Evolutionary conservation across 2,329 filamentous ascomycete species (phyloP), one percentile per base, ranked within the genome.

Genomic region (Stagonosporopsis tanaceti): DNA sequence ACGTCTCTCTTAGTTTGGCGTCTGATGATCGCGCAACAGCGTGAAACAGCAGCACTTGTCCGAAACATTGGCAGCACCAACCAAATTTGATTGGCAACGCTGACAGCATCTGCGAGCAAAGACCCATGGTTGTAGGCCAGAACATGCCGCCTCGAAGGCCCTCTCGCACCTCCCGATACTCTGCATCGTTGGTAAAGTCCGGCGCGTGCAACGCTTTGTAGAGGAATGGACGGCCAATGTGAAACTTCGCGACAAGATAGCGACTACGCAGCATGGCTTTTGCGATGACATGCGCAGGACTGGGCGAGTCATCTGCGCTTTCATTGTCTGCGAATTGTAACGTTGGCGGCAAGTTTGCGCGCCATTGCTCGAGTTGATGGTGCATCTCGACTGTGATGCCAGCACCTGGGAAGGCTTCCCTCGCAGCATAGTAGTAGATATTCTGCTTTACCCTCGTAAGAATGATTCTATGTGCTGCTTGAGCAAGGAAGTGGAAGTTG

Each of bases 401-500:
- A 14, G 80, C 78, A 6, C 79, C 79, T 3, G 82, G 82, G 62
- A 68, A 69, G 2, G 63, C 63, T 25, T 73, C 71, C 37, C 69
- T 81, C 55, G 72, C 60, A 68, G 78, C 80, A 65, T 82, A 82
- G 46, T 78, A 79, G 64, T 82, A 83, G 32, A 83, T 69, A 45
- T 77, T 82, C 60, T 84, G 79, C 50, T 81, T 79, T 27, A 84
- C 79, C 6, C 83, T 79, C 1, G 81, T 85, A 8, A 85, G 76
- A 50, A 85, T 82, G 56, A 84, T 84, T 42, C 83, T 79, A 65
- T 85, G 82, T 6, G 83, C 82, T 34, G 84, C 82, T 63, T 85
- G 83, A 25, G 82, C 82, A 6, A 85, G 78, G 59, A 85, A 85
- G 61, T 85, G 83, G 55, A 84, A 85, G 66, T 85, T 82, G 69